Conservation (phyloP, 495 filamentous ascomycete genomes). For the Talaromyces trachyspermus region DNA sequence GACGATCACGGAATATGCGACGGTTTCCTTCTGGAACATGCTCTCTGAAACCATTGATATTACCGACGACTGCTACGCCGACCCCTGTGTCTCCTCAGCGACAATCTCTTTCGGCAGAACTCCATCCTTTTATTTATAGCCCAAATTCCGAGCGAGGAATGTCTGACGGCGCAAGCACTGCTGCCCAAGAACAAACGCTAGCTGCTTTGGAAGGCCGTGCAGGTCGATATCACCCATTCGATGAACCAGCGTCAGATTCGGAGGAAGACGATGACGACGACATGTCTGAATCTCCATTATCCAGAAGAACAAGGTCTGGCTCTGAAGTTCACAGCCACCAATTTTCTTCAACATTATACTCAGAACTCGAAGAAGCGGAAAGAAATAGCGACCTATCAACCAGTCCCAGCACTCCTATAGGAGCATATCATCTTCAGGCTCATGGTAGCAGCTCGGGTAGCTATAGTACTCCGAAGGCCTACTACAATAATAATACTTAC, state of each 20-base stretch:
- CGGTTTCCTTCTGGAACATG: constrained; percentile 12
- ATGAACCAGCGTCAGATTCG: constrained; percentile 9
- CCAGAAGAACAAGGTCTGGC: neutral
- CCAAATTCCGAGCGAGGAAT: neutral
- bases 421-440: neutral
- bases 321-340: too few species aligned
- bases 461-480: neutral
- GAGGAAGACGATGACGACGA: constrained; percentile 6
- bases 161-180: neutral
- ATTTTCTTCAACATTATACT: neutral
- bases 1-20: constrained; percentile 9
- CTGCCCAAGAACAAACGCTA: constrained; percentile 19
- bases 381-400: neutral
- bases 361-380: constrained; percentile 3
- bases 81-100: constrained; percentile 8
- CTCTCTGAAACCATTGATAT: constrained; percentile 12
- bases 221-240: constrained; percentile 8
- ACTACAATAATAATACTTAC: too few species aligned
- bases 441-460: neutral
- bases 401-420: neutral
- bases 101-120: neutral
- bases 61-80: constrained; percentile 11
- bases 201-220: constrained; percentile 19
- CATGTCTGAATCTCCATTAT: neutral
- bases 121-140: neutral